Conservation (phyloP, 1,139 yeast species). For the Suhomyces coccinellae region DNA sequence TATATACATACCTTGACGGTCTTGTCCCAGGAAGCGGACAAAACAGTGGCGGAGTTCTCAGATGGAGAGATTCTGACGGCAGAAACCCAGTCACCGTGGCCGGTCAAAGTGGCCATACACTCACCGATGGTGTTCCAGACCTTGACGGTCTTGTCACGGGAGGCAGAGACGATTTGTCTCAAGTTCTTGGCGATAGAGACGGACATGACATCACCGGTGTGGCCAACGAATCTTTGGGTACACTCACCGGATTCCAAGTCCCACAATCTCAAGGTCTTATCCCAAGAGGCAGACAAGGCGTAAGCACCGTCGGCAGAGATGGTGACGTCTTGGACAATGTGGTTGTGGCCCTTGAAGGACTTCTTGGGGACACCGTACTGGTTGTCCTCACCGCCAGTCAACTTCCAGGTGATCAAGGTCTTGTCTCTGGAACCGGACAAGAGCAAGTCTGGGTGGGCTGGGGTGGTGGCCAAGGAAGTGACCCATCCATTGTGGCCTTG, state of each 20-base stretch:
- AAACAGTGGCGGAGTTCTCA: slow-evolving; percentile 69
- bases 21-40: slow-evolving; percentile 99
- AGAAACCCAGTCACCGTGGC: slow-evolving; percentile 99
- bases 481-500: slow-evolving; percentile 92
- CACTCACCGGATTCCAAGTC: slow-evolving; percentile 94
- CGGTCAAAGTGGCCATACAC: slow-evolving; percentile 91
- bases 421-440: slow-evolving; percentile 99
- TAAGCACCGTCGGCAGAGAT: slow-evolving; percentile 98
- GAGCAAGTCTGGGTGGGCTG: slow-evolving; percentile 97
- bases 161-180: slow-evolving; percentile 98
- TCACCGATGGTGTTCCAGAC: slow-evolving; percentile 99
- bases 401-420: slow-evolving; percentile 97
- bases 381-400: slow-evolving; percentile 93
- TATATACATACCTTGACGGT: slow-evolving; percentile 89
- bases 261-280: slow-evolving; percentile 99
- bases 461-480: slow-evolving; percentile 97
- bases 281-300: slow-evolving; percentile 99
- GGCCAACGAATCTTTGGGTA: slow-evolving; percentile 96
- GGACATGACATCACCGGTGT: slow-evolving; percentile 95
- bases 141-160: slow-evolving; percentile 98
- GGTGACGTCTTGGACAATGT: slow-evolving; percentile 97
- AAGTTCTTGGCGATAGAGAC: slow-evolving; percentile 96
- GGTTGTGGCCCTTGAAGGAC: slow-evolving; percentile 98
- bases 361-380: slow-evolving; percentile 98
- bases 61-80: slow-evolving; percentile 95